Conservation (phyloP, 805 yeast species). For the Barnettozyma salicaria region DNA sequence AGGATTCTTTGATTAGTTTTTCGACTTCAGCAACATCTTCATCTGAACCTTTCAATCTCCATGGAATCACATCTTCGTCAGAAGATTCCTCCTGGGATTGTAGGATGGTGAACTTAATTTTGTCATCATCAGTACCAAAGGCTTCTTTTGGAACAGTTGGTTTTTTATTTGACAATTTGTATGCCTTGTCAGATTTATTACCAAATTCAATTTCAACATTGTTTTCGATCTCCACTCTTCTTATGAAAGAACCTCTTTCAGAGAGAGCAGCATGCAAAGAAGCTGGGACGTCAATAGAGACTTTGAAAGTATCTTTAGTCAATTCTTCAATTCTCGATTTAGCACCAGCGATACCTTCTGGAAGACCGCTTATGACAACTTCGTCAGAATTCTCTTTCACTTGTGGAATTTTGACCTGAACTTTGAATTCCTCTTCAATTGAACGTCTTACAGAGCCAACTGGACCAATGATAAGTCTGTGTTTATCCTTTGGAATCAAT, state of each 20-base stretch:
- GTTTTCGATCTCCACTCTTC: conserved; percentile 45
- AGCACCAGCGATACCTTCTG: conserved; percentile 59
- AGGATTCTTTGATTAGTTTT: conserved; percentile 41
- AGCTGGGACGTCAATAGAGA: conserved; percentile 51
- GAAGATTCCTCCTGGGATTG: conserved; percentile 26
- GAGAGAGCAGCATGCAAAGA: conserved; percentile 52
- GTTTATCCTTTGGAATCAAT: conserved; percentile 65
- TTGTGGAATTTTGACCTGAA: conserved; percentile 62
- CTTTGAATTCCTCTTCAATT: conserved; percentile 63
- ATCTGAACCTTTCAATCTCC: conserved; percentile 59
- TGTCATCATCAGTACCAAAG: conserved; percentile 34
- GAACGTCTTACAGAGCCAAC: conserved; percentile 70
- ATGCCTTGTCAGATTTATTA: conserved; percentile 42
- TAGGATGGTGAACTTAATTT: conserved; percentile 42
- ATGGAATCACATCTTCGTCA: conserved; percentile 42
- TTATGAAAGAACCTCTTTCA: conserved; percentile 60
- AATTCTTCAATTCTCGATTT: conserved; percentile 54
- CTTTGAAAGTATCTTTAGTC: conserved; percentile 51
- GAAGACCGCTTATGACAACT: conserved; percentile 57
- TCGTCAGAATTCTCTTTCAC: conserved; percentile 41
- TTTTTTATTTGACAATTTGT: conserved; percentile 39
- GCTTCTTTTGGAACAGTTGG: conserved; percentile 45
- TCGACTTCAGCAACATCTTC: conserved; percentile 48
- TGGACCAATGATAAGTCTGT: conserved; percentile 73
- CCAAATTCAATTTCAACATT: conserved; percentile 59